These are phyloP conservation scores for Acanthamoeba lenticulata DNA, from an alignment of 208 protist species.

Conservation along the genomic window DNA sequence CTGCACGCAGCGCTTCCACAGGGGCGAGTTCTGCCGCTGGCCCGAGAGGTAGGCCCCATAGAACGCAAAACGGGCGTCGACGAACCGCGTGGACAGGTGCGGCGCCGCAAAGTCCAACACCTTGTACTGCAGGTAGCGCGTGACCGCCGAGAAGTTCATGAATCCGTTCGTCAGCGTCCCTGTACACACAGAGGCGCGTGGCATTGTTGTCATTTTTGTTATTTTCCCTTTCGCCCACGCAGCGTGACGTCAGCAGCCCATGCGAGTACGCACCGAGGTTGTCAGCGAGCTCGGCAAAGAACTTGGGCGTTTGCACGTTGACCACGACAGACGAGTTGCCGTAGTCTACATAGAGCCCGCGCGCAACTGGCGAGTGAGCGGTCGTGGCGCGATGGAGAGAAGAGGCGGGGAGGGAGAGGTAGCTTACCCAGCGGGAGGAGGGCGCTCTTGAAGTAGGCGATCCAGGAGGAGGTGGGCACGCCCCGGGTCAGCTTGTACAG, in stretches of 20 bases:
- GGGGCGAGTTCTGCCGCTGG: background rate
- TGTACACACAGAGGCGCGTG: too few relatives aligned
- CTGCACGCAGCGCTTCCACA: conserved; percentile 56
- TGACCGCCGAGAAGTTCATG: too few relatives aligned
- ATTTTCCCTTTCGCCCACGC: too few relatives aligned
- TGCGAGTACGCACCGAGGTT: background rate
- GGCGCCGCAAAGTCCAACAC: background rate
- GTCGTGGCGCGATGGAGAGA: too few relatives aligned
- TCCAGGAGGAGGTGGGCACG: background rate
- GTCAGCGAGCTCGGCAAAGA: conserved; percentile 28
- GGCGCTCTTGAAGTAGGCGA: background rate
- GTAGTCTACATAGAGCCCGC: background rate
- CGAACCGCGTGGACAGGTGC: background rate
- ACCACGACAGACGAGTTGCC: background rate
- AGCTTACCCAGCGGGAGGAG: background rate
- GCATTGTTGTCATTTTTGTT: too few relatives aligned
- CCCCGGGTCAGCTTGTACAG: background rate
- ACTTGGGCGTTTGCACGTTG: background rate
- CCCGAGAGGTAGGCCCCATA: background rate
- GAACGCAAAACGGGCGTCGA: background rate
- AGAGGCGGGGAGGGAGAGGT: too few relatives aligned
- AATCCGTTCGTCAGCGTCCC: too few relatives aligned
- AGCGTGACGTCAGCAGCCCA: too few relatives aligned
- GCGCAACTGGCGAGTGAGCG: background rate
- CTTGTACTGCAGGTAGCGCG: conserved; percentile 1